These are phyloP conservation scores for Saksenaea vasiformis DNA, from an alignment of 371 early-diverging fungal species.

Conservation along the genomic window DNA sequence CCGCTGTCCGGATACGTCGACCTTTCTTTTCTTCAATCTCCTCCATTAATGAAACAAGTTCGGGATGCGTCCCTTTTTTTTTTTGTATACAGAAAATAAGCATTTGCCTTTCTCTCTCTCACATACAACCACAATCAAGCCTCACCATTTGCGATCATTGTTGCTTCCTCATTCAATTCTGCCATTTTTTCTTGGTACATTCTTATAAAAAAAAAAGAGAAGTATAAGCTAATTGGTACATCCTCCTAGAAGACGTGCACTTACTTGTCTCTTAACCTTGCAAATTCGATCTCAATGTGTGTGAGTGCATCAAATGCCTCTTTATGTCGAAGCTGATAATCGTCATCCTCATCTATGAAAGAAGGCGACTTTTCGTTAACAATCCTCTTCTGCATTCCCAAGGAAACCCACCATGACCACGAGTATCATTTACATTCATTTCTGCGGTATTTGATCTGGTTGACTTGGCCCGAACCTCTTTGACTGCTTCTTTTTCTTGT, in stretches of 20 bases:
- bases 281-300: constrained; percentile 54
- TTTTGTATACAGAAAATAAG: background rate
- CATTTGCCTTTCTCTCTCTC: background rate
- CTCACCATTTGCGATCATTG: constrained; percentile 59
- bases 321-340: constrained; percentile 33
- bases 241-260: constrained; percentile 7
- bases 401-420: background rate
- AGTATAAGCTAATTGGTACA: no score
- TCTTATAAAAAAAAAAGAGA: constrained; percentile 26
- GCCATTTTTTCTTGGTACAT: constrained; percentile 64
- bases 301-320: constrained; percentile 51
- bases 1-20: constrained; percentile 53
- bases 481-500: constrained; percentile 20
- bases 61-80: constrained; percentile 57
- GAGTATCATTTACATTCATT: constrained; percentile 13
- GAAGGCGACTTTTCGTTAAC: no score
- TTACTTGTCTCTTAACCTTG: constrained; percentile 51
- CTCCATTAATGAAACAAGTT: constrained; percentile 55
- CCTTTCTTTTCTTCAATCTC: constrained; percentile 60
- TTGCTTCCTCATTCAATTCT: constrained; percentile 59
- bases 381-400: no score
- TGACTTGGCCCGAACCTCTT: constrained; percentile 6
- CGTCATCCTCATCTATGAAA: constrained; percentile 9
- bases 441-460: constrained; percentile 6
- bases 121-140: background rate